A percentile compares a stretch with the other conserved stretches of the same genome.
These are phyloP conservation scores for Aquilaria sinensis DNA, from an alignment of 345 rosid genomes.

Conservation along the genomic window DNA sequence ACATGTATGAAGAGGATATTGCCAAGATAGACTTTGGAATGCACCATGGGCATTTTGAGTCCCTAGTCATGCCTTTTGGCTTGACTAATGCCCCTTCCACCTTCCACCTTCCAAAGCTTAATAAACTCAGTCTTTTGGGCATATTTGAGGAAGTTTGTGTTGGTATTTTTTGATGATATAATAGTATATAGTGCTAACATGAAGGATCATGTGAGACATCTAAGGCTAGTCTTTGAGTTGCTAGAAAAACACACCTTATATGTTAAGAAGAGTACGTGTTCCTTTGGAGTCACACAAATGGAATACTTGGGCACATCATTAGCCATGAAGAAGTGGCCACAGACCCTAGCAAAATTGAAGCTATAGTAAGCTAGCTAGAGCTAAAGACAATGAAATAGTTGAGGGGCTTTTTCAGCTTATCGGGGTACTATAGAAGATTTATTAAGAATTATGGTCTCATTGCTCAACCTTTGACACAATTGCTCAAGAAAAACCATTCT, in stretches of 20 bases:
- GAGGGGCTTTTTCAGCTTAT: background rate
- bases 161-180: background rate
- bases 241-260: background rate
- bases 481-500: background rate
- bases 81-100: background rate
- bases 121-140: background rate
- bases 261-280: slow-evolving; percentile 4
- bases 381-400: background rate
- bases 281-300: background rate
- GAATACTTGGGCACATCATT: background rate
- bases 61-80: background rate
- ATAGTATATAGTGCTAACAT: too few relatives aligned
- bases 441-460: background rate
- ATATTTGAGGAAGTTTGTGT: background rate
- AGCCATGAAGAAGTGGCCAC: background rate
- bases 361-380: background rate
- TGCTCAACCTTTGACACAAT: background rate
- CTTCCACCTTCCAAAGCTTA: background rate
- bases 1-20: background rate
- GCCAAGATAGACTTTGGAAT: background rate
- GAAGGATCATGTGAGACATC: background rate
- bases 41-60: background rate
- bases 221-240: background rate
- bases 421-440: background rate
- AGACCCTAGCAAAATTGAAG: background rate